phyloP scores from a whole-genome alignment of 495 filamentous ascomycete genomes.

The Terfezia boudieri region DNA sequence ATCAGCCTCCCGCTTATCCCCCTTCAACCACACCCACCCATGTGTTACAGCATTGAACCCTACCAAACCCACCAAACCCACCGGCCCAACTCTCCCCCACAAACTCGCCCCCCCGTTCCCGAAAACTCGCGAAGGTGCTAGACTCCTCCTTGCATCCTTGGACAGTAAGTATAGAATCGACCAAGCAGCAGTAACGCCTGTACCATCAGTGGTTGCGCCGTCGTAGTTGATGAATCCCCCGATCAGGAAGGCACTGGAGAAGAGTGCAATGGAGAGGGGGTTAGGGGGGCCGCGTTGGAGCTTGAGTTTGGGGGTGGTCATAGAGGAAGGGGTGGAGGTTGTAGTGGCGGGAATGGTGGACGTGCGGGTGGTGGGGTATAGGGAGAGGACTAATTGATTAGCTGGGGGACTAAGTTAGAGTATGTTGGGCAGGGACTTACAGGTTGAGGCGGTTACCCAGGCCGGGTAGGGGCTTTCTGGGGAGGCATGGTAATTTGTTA shows the following conservation, averaged over 20 bases:
- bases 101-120: conserved; percentile 39
- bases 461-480: conserved; percentile 14
- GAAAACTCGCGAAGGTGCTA: conserved; percentile 10
- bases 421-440: not conserved
- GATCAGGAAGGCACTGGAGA: conserved; percentile 24
- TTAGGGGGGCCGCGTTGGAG: conserved; percentile 5
- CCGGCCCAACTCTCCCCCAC: conserved; percentile 50
- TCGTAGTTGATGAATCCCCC: conserved; percentile 38
- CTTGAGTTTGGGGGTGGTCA: conserved; percentile 4
- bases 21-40: conserved; percentile 2
- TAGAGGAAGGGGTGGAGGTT: conserved; percentile 9
- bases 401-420: too few relatives aligned
- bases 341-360: not conserved
- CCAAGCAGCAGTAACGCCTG: conserved; percentile 69
- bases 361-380: too few relatives aligned
- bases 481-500: not conserved
- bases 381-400: too few relatives aligned
- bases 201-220: conserved; percentile 51
- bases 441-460: conserved; percentile 9
- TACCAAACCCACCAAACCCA: conserved; percentile 36
- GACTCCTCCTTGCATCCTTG: conserved; percentile 41
- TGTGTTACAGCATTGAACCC: conserved; percentile 37
- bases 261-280: conserved; percentile 45
- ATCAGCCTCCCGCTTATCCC: not conserved
- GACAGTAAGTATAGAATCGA: conserved; percentile 64